These are phyloP conservation scores for Suillus americanus DNA, from an alignment of 768 basidiomycete genomes.

Conservation along the genomic window DNA sequence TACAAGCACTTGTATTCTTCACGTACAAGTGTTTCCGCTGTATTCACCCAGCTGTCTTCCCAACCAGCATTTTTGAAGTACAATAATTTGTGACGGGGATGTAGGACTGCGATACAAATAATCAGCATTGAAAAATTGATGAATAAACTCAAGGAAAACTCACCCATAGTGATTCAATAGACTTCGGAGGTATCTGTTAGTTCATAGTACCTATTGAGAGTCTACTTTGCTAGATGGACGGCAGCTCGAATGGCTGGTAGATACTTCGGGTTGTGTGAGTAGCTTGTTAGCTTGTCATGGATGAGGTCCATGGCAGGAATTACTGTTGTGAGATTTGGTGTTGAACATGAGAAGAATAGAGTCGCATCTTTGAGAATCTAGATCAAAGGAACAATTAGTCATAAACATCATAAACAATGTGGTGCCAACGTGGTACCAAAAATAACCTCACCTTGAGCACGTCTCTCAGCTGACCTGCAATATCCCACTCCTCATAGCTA, in stretches of 20 bases:
- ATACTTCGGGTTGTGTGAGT: neutral
- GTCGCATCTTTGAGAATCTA: slow-evolving; percentile 26
- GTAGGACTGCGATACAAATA: slow-evolving; percentile 22
- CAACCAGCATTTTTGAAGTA: slow-evolving; percentile 29
- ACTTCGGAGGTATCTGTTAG: slow-evolving; percentile 21
- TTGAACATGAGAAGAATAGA: slow-evolving; percentile 22
- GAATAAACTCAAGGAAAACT: neutral
- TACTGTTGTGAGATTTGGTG: slow-evolving; percentile 17
- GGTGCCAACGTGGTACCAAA: neutral
- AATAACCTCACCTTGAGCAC: slow-evolving; percentile 20
- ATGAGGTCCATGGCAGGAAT: slow-evolving; percentile 29
- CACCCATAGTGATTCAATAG: slow-evolving; percentile 31
- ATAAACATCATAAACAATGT: neutral
- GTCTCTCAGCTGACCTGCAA: slow-evolving; percentile 15
- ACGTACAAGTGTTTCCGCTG: slow-evolving; percentile 21
- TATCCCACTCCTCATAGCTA: slow-evolving; percentile 14
- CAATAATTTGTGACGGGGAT: slow-evolving; percentile 27
- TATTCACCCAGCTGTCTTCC: slow-evolving; percentile 26
- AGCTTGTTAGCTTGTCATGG: slow-evolving; percentile 17
- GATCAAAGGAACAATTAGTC: neutral
- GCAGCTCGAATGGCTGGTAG: slow-evolving; percentile 16
- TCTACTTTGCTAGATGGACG: slow-evolving; percentile 8
- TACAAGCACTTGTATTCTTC: slow-evolving; percentile 17
- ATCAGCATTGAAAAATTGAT: slow-evolving; percentile 1
- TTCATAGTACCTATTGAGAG: slow-evolving; percentile 20